Evolutionary conservation across 2,329 filamentous ascomycete species (phyloP), one percentile per base, ranked within the genome.

Genomic region (Cucurbitaria berberidis): DNA sequence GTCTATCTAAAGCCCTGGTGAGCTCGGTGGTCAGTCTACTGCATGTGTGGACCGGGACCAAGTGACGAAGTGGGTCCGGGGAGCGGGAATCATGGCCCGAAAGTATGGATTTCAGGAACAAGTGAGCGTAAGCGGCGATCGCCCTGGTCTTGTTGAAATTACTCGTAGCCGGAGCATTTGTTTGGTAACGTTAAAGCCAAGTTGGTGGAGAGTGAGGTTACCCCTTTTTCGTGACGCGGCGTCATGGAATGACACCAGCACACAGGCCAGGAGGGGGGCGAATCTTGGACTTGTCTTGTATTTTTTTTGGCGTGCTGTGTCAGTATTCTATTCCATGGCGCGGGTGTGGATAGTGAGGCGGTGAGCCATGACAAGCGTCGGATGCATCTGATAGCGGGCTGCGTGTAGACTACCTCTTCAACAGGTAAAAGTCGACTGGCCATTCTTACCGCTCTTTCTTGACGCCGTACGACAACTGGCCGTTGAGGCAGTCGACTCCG

Each of bases 21-120:
- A 41, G 47, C 41, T 47, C 15, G 18, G 49, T 55, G 45, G 54
- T 3, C 48, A 55, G 55, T 42, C 48, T 54, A 51, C 53, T 64
- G 59, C 59, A 66, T 44, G 47, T 61, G 61, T 58, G 61, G 59
- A 46, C 45, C 62, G 42, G 57, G 29, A 45, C 59, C 61, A 65
- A 47, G 34, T 34, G 36, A 46, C 44, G 30, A 51, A 49, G 68
- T 69, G 70, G 72, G 68, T 72, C 71, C 70, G 72, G 72, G 72
- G 71, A 73, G 64, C 63, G 46, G 63, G 65, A 38, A 66, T 66
- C 63, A 61, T 62, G 57, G 63, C 62, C 68, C 72, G 71, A 54
- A 67, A 55, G 63, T 64, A 59, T 67, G 71, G 68, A 64, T 66
- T 55, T 62, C 69, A 74, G 69, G 71, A 74, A 72, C 70, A 61